phyloP scores from a whole-genome alignment of 768 basidiomycete genomes.

The Amanita muscaria region DNA sequence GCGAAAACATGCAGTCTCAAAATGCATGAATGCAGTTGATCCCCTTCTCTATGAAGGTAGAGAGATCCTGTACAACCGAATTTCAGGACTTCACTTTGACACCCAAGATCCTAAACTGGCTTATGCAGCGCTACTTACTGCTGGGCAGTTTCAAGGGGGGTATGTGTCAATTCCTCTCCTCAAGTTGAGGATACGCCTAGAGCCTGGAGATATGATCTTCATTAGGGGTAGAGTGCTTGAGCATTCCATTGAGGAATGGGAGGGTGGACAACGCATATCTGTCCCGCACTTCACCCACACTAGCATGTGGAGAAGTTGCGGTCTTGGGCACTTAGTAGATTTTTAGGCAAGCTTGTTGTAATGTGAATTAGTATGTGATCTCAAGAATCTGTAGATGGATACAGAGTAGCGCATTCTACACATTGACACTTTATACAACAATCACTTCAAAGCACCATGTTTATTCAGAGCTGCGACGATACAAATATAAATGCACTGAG shows the following conservation, averaged over 20 bases:
- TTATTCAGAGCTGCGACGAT: too few relatives aligned
- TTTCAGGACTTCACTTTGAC: conserved; percentile 12
- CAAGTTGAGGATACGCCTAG: conserved; percentile 9
- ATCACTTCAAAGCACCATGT: too few relatives aligned
- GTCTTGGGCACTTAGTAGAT: conserved; percentile 1
- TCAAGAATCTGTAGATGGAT: too few relatives aligned
- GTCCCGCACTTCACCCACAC: conserved; percentile 16
- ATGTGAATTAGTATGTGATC: too few relatives aligned
- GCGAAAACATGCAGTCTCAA: conserved; percentile 6
- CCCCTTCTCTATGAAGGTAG: conserved; percentile 13
- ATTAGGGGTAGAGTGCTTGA: conserved; percentile 11
- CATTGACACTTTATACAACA: too few relatives aligned
- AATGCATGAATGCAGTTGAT: conserved; percentile 7
- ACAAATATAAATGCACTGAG: too few relatives aligned
- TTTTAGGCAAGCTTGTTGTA: neutral
- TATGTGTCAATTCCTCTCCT: conserved; percentile 7
- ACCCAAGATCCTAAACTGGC: conserved; percentile 9
- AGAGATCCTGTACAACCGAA: conserved; percentile 13
- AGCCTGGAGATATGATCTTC: conserved; percentile 11
- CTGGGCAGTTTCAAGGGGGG: conserved; percentile 11
- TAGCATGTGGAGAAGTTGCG: conserved; percentile 10
- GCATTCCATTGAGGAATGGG: conserved; percentile 15
- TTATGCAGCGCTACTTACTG: conserved; percentile 9
- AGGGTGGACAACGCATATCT: conserved; percentile 11
- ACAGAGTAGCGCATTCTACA: too few relatives aligned